Evolutionary conservation across 495 filamentous ascomycete genomes (phyloP), one percentile per base, ranked within the genome.

Genomic region (Aspergillus carlsbadensis): DNA sequence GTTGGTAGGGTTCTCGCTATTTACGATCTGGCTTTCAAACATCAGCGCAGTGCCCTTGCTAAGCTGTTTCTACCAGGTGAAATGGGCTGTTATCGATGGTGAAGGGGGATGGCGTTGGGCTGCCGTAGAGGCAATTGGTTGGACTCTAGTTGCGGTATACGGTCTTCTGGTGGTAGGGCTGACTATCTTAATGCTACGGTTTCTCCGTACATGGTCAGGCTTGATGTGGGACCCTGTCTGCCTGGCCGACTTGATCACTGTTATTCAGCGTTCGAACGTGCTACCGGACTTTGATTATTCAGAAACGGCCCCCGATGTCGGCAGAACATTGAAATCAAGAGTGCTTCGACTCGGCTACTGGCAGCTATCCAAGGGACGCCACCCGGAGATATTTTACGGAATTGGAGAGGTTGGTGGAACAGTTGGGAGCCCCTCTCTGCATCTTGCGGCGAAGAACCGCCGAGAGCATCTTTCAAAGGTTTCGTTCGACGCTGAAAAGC

Each of bases 141-240:
- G 91, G 91, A 83, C 85, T 2, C 71, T 92, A 35, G 83, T 92
- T 33, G 88, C 74, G 13, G 63, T 92, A 0, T 96, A 96, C 66
- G 68, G 87, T 5, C 69, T 90, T 2, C 64, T 92, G 56, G 62
- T 84, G 4, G 62, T 85, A 37, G 86, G 84, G 5, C 67, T 86
- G 3, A 52, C 81, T 26, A 57, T 89, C 6, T 65, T 87, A 17
- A 63, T 83, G 31, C 47, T 80, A 15, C 76, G 76, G n/a, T 78
- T 81, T 31, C 29, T 61, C 20, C 70, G 79, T 21, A 74, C 72
- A 31, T 77, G 70, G 60, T 90, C 91, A 0, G 92, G 92, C 2
- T 71, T 96, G 61, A 84, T 86, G 68, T 96, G 92, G 92, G 90
- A 92, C 67, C 82, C 89, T 2, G 72, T 84, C n/a, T 90, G 85